Evolutionary conservation across 140 eudicot genomes (phyloP).

Genomic region (Flaveria floridana): DNA sequence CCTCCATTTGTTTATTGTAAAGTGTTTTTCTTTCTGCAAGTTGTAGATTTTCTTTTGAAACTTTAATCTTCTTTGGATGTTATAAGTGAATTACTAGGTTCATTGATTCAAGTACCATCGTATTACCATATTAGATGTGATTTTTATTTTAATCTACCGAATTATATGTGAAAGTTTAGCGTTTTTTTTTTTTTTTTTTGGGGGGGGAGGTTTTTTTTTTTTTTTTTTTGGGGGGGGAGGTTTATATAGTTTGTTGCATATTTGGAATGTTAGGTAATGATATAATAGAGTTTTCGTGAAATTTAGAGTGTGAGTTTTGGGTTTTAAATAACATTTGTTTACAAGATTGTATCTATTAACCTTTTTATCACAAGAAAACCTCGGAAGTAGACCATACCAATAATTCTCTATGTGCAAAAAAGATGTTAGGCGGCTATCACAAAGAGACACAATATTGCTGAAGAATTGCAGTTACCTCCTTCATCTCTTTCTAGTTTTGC

Average conservation of each 20-base stretch:
- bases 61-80: neutral
- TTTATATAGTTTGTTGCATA: neutral
- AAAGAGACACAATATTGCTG: constrained; percentile 17
- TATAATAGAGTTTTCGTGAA: neutral
- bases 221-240: too few species aligned
- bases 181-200: too few species aligned
- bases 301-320: neutral
- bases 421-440: constrained; percentile 25
- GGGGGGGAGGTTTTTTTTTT: neutral
- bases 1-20: neutral
- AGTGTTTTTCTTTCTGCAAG: neutral
- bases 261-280: neutral
- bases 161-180: neutral
- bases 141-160: neutral
- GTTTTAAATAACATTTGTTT: neutral
- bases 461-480: neutral
- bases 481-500: neutral
- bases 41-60: constrained; percentile 7
- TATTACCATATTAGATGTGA: neutral
- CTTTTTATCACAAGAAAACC: neutral
- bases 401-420: constrained; percentile 9
- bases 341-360: neutral
- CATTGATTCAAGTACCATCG: neutral
- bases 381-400: neutral
- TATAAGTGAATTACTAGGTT: neutral